Evolutionary conservation across 208 protist genomes (phyloP).

Genomic region (Herpetomonas samuelpessoai): DNA sequence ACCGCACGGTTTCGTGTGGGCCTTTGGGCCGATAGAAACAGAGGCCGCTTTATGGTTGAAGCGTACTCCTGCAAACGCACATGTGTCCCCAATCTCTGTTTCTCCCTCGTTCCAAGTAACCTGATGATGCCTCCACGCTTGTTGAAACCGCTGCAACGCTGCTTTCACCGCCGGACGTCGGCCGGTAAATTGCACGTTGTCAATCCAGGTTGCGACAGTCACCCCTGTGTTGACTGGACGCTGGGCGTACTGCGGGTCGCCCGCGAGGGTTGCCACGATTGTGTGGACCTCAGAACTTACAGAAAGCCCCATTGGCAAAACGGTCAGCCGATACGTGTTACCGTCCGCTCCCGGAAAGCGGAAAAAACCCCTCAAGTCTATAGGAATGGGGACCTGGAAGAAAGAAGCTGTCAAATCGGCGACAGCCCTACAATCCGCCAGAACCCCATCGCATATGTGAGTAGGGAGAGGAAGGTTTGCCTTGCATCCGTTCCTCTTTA

Average conservation of each 20-base stretch:
- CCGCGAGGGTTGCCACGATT: neutral
- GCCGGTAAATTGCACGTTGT: neutral
- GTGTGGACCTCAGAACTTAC: neutral
- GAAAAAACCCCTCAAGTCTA: conserved; percentile 5
- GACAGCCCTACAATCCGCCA: conserved; percentile 11
- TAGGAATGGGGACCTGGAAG: conserved; percentile 14
- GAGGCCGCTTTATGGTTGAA: neutral
- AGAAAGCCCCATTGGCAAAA: neutral
- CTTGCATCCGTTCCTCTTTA: conserved; percentile 8
- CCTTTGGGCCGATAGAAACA: too few species aligned
- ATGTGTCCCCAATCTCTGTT: neutral
- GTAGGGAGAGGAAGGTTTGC: conserved; percentile 1
- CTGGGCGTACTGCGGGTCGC: conserved; percentile 1
- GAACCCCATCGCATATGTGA: neutral
- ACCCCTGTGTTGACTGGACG: neutral
- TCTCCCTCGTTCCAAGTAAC: neutral
- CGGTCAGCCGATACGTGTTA: neutral
- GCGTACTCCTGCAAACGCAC: neutral
- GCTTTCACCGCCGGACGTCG: neutral
- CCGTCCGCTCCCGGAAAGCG: neutral
- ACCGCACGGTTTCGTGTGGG: too few species aligned
- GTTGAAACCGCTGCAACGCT: neutral
- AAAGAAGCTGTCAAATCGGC: conserved; percentile 17
- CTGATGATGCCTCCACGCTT: neutral
- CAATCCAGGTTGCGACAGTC: neutral